phyloP scores from a whole-genome alignment of 495 filamentous ascomycete genomes.

The Daldinia childiae region DNA sequence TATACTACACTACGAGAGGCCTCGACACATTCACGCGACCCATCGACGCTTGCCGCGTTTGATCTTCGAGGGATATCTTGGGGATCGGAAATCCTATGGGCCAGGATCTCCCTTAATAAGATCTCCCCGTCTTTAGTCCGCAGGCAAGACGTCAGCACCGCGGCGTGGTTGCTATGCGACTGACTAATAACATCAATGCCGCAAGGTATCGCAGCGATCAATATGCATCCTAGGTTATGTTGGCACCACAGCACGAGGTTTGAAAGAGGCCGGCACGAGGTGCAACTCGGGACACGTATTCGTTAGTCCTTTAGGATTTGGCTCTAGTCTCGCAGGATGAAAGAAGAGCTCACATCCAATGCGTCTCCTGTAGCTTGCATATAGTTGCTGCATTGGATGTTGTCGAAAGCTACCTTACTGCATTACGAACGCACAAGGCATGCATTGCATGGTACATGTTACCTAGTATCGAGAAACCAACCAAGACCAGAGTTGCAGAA shows the following conservation, averaged over 20 bases:
- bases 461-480: constrained; percentile 23
- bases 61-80: constrained; percentile 35
- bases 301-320: constrained; percentile 20
- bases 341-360: constrained; percentile 22
- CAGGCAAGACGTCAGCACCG: constrained; percentile 17
- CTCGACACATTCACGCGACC: constrained; percentile 23
- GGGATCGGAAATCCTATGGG: constrained; percentile 38
- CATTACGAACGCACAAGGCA: constrained; percentile 9
- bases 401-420: constrained; percentile 28
- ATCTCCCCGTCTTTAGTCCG: constrained; percentile 22
- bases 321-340: constrained; percentile 6
- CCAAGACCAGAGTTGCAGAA: constrained; percentile 33
- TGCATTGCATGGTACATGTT: constrained; percentile 8
- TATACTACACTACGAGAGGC: neutral
- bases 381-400: constrained; percentile 29
- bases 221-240: constrained; percentile 3
- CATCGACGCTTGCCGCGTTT: constrained; percentile 34
- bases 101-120: constrained; percentile 38
- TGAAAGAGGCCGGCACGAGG: constrained; percentile 5
- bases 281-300: constrained; percentile 8
- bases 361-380: constrained; percentile 36
- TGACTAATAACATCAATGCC: neutral
- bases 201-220: neutral
- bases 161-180: constrained; percentile 2
- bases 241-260: constrained; percentile 1